phyloP scores from a whole-genome alignment of 148 eudicot genomes.

The Pharnaceum exiguum region DNA sequence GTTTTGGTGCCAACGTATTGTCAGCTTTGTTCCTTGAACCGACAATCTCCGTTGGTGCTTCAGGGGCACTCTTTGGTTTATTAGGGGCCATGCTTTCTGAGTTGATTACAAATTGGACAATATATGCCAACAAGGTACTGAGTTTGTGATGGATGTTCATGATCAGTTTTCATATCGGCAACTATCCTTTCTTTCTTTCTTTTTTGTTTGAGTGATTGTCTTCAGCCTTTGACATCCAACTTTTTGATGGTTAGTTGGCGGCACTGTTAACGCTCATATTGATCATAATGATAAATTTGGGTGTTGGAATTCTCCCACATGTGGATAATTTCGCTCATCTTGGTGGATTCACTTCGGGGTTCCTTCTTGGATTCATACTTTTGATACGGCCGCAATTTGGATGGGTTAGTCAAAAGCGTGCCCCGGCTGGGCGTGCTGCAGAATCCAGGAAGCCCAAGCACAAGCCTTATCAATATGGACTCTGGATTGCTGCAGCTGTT shows the following conservation, averaged over 20 bases:
- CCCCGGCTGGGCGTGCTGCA: conserved; percentile 24
- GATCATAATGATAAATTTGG: conserved; percentile 62
- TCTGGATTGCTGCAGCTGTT: conserved; percentile 37
- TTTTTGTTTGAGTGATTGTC: too few species aligned
- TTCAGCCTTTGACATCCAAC: neutral
- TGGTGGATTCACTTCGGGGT: conserved; percentile 85
- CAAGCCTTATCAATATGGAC: conserved; percentile 56
- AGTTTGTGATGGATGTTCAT: neutral
- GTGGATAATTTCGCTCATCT: conserved; percentile 93
- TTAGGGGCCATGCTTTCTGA: conserved; percentile 96
- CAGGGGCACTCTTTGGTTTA: conserved; percentile 90
- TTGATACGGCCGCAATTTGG: conserved; percentile 85
- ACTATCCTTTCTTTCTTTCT: neutral
- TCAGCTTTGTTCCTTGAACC: conserved; percentile 61
- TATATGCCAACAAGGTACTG: conserved; percentile 81
- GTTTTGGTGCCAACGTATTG: conserved; percentile 71
- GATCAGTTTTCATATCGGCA: neutral
- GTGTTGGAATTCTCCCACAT: conserved; percentile 81
- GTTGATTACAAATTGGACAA: conserved; percentile 84
- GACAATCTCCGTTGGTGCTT: conserved; percentile 87
- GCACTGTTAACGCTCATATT: conserved; percentile 57
- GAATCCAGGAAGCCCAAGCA: conserved; percentile 43
- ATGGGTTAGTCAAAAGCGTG: conserved; percentile 50
- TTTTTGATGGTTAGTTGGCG: conserved; percentile 37
- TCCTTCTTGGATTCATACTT: conserved; percentile 73